Evolutionary conservation across 1,284 basidiomycete genomes (phyloP).

Genomic region (Ustilago curta): DNA sequence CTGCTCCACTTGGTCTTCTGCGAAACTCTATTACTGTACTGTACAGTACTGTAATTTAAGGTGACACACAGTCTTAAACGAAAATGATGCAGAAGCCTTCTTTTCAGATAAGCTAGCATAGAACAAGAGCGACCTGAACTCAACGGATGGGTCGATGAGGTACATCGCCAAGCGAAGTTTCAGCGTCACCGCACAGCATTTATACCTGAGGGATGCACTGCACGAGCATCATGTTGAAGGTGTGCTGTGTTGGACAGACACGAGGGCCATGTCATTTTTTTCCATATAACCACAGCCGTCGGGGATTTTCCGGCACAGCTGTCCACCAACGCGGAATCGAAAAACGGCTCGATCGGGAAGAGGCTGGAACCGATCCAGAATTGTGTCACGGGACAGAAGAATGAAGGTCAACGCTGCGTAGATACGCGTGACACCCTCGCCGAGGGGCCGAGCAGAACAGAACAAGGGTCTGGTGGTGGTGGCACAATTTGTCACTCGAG

Average conservation of each 20-base stretch:
- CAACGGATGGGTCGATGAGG: slow-evolving; percentile 17
- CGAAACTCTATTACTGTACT: neutral
- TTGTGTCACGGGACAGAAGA: too few relatives aligned
- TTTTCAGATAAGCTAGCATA: neutral
- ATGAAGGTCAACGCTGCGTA: too few relatives aligned
- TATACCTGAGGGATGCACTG: neutral
- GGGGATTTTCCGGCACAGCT: too few relatives aligned
- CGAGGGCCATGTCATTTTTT: slow-evolving; percentile 33
- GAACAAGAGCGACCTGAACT: neutral
- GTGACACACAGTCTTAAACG: neutral
- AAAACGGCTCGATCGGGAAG: neutral
- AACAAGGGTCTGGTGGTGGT: too few relatives aligned
- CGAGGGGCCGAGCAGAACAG: too few relatives aligned
- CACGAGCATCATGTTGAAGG: neutral
- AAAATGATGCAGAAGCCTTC: neutral
- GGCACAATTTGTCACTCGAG: too few relatives aligned
- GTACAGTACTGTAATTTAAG: too few relatives aligned
- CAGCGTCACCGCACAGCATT: neutral
- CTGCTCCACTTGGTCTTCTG: neutral
- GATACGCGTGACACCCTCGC: too few relatives aligned
- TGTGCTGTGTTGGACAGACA: slow-evolving; percentile 22
- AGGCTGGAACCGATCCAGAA: too few relatives aligned
- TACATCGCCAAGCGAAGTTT: slow-evolving; percentile 10
- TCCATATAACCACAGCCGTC: too few relatives aligned
- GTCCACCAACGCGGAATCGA: neutral